Base-by-base conservation (phyloP, 2,329 filamentous ascomycete genomes). In the Diaporthe australafricana region DNA sequence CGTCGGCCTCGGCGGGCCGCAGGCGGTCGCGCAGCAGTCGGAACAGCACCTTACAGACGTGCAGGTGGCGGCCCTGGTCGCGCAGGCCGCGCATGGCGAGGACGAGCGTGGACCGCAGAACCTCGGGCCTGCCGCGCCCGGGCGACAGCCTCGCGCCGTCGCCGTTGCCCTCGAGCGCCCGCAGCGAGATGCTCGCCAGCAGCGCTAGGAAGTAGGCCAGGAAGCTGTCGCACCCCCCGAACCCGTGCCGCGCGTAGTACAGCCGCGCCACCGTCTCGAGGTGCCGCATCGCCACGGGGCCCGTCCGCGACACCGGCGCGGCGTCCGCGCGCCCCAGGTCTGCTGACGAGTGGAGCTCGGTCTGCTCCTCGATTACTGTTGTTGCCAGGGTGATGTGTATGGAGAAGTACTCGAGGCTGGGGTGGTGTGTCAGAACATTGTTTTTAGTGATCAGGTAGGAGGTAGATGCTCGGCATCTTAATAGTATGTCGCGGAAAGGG, bases 171-270 rank as follows among this genome's bases (percentile, higher is more conserved):
- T 35, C 42, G 57, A 63, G 57, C 40, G 57, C 57, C 11, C 40
- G 57, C 57, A 63, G 57, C 11, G 57, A 63, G 57, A 47, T 47
- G 57, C 57, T 47, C 11, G 25, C 57, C 25, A 63, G 57, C 25
- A 63, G 57, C 22, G 57, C 8, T 25, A 63, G 27, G 25, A 22
- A 32, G 25, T 35, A 63, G 16, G 57, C 27, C 17, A 63, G 40
- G 9, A 27, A 32, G 27, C 40, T 47, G 57, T 63, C 57, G 57
- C 40, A 47, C 9, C 25, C 40, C 40, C 32, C 57, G 57, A 63
- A 63, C 40, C 57, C 57, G 57, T 63, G 57, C 25, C 40, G 57
- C 25, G n/a, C 27, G 57, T 63, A 63, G 57, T 63, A 63, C 16
- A 63, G 40, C 20, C 57, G 25, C 25, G 57, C 57, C 25, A 63